Percentiles rank a stretch among this genome's conserved stretches.
Evolutionary conservation across 768 basidiomycete species (phyloP).

Genomic region (Leccinum fibrillosum): DNA sequence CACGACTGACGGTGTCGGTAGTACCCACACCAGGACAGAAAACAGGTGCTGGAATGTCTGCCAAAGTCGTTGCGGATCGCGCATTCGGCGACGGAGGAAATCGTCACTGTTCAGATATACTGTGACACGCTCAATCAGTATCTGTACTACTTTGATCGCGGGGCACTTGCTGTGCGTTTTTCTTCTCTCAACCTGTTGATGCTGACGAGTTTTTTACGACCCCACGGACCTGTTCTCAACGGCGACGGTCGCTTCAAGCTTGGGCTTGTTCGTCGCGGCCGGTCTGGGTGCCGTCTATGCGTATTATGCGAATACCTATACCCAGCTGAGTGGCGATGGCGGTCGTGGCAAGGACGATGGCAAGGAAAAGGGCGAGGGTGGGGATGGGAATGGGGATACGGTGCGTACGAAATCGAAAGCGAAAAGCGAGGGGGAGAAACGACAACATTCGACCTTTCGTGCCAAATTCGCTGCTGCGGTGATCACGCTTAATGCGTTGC

Average conservation of each 20-base stretch:
- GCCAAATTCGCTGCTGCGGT: constrained; percentile 85
- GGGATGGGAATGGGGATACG: neutral
- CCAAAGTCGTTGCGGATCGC: no score
- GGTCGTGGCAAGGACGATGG: neutral
- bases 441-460: constrained; percentile 81
- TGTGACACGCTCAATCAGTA: no score
- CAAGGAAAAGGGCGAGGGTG: neutral
- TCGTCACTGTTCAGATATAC: no score
- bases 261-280: constrained; percentile 24
- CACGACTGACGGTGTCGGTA: no score
- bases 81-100: no score
- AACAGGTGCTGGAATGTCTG: no score
- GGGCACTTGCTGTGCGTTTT: no score
- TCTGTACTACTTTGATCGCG: no score
- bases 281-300: constrained; percentile 19
- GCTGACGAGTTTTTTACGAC: constrained; percentile 1
- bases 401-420: neutral
- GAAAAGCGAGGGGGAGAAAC: constrained; percentile 33
- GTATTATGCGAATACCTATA: neutral
- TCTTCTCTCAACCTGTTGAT: no score
- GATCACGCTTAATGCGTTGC: constrained; percentile 64
- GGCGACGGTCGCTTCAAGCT: constrained; percentile 33
- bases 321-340: neutral
- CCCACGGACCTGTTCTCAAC: constrained; percentile 34
- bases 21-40: no score